Evolutionary conservation across 2,329 filamentous ascomycete species (phyloP), one percentile per base, ranked within the genome.

Genomic region (Mycosphaerelloides madeirae): DNA sequence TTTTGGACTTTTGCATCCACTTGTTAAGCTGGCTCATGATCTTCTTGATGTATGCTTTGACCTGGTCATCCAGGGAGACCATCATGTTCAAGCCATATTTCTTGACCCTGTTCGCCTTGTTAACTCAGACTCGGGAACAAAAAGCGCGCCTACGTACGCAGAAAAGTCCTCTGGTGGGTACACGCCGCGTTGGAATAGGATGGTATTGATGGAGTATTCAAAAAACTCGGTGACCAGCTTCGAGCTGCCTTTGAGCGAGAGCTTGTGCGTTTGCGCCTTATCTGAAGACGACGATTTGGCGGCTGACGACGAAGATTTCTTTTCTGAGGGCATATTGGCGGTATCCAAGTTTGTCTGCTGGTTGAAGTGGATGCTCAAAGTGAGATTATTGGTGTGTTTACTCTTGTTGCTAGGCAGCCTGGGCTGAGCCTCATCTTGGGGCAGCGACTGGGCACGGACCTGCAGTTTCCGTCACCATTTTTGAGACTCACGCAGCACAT

Each of bases 41-140:
- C 71, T 94, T 95, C 70, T 95, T 96, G 75, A 98, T 95, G 71
- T 98, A 98, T 25, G 90, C 88, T 70, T 95, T 95, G 65, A 98
- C 93, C 71, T 98, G 91, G 73, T 97, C 93, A 66, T 98, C 93
- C 53, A 89, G 81, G 25, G 91, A 94, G 40, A 97, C 90, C 60
- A 95, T 85, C 89, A 96, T 95, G 62, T 95, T 97, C 61, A 98
- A 80, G 60, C 93, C 93, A 84, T 98, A 98, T 73, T 98, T 98
- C 74, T 98, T 98, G 62, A 98, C 90, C 11, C 80, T 78, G 31
- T 57, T 41, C 54, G 37, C 16, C 41, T 1, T 25, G 14, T 35
- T 38, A 45, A 46, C 48, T n/a, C 38, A 42, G 36, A 5, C n/a
- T 6, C 16, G 12, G 9, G 12, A 11, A 7, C 4, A 8, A 20